phyloP scores from a whole-genome alignment of 306 rosid species.

The Sechiopsis laciniata region DNA sequence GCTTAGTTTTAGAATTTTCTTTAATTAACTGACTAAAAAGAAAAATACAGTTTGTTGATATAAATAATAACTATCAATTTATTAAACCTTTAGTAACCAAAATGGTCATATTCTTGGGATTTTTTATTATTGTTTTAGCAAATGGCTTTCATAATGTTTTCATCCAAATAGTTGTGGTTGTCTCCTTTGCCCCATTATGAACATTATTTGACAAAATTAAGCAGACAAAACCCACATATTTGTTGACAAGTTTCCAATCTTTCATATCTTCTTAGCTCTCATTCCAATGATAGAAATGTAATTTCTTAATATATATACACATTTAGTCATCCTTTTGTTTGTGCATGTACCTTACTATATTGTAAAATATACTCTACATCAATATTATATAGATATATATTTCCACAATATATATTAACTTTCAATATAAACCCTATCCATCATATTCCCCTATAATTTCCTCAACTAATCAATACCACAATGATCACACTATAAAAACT shows the following conservation, averaged over 20 bases:
- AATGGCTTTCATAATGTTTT: neutral
- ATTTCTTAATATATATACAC: neutral
- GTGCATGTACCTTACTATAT: too few species aligned
- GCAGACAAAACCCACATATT: neutral
- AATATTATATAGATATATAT: too few species aligned
- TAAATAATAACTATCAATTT: too few species aligned
- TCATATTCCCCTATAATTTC: neutral
- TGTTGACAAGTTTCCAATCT: neutral
- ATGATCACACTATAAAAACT: neutral
- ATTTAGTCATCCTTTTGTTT: neutral
- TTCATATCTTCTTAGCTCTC: neutral
- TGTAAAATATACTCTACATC: neutral
- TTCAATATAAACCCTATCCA: neutral
- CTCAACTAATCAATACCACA: neutral
- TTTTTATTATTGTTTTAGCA: too few species aligned
- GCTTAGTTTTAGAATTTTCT: too few species aligned
- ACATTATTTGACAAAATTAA: slow-evolving; percentile 1
- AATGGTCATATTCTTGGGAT: too few species aligned
- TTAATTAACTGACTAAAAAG: too few species aligned
- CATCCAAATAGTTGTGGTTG: neutral
- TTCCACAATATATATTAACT: neutral
- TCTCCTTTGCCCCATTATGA: slow-evolving; percentile 7
- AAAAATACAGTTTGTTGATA: too few species aligned
- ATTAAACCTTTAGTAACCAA: too few species aligned
- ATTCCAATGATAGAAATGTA: neutral